These are phyloP conservation scores for Clonostachys byssicola DNA, from an alignment of 2,329 filamentous ascomycete species.

Conservation along the genomic window DNA sequence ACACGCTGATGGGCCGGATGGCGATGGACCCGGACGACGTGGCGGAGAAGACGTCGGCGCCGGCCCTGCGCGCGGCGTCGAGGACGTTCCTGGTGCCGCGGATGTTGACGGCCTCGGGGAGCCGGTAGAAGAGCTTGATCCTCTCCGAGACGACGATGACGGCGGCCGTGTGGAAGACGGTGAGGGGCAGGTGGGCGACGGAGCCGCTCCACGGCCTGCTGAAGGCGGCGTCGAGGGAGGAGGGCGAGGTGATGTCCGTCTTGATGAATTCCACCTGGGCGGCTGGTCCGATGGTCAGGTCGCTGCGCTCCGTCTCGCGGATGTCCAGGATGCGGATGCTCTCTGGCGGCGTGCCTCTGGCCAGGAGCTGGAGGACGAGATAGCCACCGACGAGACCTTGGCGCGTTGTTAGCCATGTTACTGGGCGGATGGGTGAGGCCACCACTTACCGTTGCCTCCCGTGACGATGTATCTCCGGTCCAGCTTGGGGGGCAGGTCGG, in stretches of 20 bases:
- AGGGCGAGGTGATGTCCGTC: slow-evolving; percentile 43
- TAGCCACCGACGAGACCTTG: slow-evolving; percentile 43
- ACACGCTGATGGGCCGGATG: neutral
- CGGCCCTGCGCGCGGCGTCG: slow-evolving; percentile 35
- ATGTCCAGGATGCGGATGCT: slow-evolving; percentile 50
- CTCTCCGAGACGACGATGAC: slow-evolving; percentile 47
- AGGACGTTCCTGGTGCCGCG: slow-evolving; percentile 44
- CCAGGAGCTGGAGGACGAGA: slow-evolving; percentile 48
- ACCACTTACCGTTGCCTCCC: slow-evolving; percentile 1
- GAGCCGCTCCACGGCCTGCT: slow-evolving; percentile 36
- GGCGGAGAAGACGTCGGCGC: slow-evolving; percentile 44
- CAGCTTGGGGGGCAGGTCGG: neutral
- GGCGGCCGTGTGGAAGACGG: slow-evolving; percentile 54
- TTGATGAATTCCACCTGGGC: slow-evolving; percentile 33
- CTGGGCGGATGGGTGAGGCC: too few species aligned
- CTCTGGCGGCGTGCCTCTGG: slow-evolving; percentile 42
- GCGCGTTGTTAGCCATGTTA: neutral
- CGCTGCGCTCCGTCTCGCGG: slow-evolving; percentile 30
- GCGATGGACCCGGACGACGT: slow-evolving; percentile 43
- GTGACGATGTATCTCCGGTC: slow-evolving; percentile 2
- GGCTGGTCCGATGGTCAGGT: slow-evolving; percentile 14
- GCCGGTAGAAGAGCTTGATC: slow-evolving; percentile 34
- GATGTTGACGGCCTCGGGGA: slow-evolving; percentile 43
- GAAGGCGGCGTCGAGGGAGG: slow-evolving; percentile 39
- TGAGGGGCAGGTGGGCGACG: slow-evolving; percentile 39